A percentile compares a stretch with the other conserved stretches of the same genome.
These are phyloP conservation scores for Diaporthe destruens DNA, from an alignment of 2,329 filamentous ascomycete genomes.

Conservation along the genomic window DNA sequence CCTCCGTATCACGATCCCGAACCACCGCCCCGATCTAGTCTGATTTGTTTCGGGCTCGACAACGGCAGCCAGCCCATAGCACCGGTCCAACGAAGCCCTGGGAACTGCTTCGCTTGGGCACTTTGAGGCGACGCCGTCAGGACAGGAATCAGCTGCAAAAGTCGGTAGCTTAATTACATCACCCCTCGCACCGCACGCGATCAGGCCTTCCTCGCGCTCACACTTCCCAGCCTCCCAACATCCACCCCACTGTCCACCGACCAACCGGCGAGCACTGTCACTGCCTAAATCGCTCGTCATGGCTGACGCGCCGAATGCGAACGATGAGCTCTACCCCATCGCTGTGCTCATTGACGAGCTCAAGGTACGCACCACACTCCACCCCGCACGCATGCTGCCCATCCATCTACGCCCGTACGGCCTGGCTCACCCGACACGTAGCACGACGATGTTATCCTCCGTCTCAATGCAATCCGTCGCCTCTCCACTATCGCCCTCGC, in stretches of 20 bases:
- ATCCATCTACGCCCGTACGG: conserved; percentile 25
- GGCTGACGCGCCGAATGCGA: conserved; percentile 89
- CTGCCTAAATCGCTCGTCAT: conserved; percentile 68
- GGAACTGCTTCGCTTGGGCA: conserved; percentile 30
- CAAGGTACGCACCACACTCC: conserved; percentile 74
- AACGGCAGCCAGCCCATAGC: conserved; percentile 19
- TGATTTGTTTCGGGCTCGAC: conserved; percentile 26
- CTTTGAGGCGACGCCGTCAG: conserved; percentile 37
- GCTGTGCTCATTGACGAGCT: conserved; percentile 99
- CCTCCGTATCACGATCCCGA: conserved; percentile 34
- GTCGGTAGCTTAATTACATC: conserved; percentile 42
- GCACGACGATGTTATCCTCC: conserved; percentile 98
- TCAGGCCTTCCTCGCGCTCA: conserved; percentile 39
- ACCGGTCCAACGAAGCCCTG: conserved; percentile 29
- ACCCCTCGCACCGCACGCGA: conserved; percentile 40
- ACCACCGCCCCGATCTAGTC: conserved; percentile 18
- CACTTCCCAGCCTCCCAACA: conserved; percentile 22
- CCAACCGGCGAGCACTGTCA: conserved; percentile 33
- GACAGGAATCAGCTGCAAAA: conserved; percentile 42
- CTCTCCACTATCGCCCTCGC: conserved; percentile 98
- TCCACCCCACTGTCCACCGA: conserved; percentile 25
- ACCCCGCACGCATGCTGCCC: conserved; percentile 8
- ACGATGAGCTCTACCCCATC: conserved; percentile 99
- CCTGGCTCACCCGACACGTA: conserved; percentile 57
- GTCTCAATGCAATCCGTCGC: conserved; percentile 97